These are phyloP conservation scores for Coemansia sp. DNA, from an alignment of 371 early-diverging fungal species.

Conservation along the genomic window DNA sequence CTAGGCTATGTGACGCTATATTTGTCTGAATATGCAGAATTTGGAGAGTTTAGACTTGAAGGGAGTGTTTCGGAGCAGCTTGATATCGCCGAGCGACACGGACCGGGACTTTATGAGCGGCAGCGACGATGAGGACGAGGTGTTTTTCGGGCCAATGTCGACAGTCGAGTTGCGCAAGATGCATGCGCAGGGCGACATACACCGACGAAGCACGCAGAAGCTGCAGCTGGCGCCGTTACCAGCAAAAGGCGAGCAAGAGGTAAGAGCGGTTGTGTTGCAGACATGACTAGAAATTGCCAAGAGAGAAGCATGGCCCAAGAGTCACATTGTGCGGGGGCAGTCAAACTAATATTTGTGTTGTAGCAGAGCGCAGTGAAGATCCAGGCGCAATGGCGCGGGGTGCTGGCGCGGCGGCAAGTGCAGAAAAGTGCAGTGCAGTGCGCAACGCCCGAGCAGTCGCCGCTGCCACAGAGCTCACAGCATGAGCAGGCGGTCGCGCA, in stretches of 20 bases:
- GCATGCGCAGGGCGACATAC: constrained; percentile 6
- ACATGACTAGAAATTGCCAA: neutral
- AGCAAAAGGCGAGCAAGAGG: neutral
- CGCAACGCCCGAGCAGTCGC: constrained; percentile 19
- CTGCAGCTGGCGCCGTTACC: constrained; percentile 14
- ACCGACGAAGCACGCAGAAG: constrained; percentile 26
- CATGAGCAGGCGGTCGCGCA: constrained; percentile 2
- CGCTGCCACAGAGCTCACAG: constrained; percentile 1
- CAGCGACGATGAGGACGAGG: constrained; percentile 30
- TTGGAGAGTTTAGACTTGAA: neutral
- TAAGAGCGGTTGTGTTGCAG: neutral
- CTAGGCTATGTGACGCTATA: too few relatives aligned
- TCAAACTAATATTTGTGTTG: neutral
- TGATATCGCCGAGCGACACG: constrained; percentile 6
- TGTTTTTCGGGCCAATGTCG: constrained; percentile 42
- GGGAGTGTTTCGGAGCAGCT: constrained; percentile 4
- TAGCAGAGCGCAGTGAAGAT: constrained; percentile 9
- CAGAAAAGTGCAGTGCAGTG: neutral
- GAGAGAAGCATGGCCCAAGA: too few relatives aligned
- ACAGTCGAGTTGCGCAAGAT: constrained; percentile 19
- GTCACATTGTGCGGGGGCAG: too few relatives aligned
- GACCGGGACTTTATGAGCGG: constrained; percentile 8
- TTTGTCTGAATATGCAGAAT: neutral
- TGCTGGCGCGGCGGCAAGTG: constrained; percentile 2
- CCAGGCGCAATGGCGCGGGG: constrained; percentile 15